A percentile compares a stretch with the other conserved stretches of the same genome.
These are phyloP conservation scores for Papiliotrema nemorosa DNA, from an alignment of 1,284 basidiomycete genomes.

Conservation along the genomic window DNA sequence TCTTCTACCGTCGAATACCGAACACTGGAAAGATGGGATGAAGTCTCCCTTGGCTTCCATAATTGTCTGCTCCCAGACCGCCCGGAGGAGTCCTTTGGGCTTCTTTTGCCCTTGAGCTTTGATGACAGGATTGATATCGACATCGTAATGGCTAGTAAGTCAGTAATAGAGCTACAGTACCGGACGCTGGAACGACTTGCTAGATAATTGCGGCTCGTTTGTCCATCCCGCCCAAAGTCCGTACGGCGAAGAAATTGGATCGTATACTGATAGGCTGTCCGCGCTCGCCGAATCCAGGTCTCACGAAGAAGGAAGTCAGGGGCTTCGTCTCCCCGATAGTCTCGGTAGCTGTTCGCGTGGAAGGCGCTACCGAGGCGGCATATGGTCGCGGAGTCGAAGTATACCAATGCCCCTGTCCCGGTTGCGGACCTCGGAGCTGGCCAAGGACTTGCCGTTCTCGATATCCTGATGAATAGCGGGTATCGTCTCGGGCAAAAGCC, in stretches of 20 bases:
- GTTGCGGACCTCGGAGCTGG: too few species aligned
- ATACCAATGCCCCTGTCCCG: too few species aligned
- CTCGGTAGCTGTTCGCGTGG: background rate
- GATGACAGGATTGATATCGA: slow-evolving; percentile 42
- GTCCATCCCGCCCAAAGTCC: slow-evolving; percentile 26
- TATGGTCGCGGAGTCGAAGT: too few species aligned
- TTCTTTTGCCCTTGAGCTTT: slow-evolving; percentile 35
- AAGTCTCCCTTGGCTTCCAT: slow-evolving; percentile 7
- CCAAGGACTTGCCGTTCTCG: too few species aligned
- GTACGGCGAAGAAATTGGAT: slow-evolving; percentile 42
- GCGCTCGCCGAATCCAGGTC: slow-evolving; percentile 32
- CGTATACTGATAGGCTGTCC: slow-evolving; percentile 33
- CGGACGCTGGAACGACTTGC: slow-evolving; percentile 18
- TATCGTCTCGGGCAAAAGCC: too few species aligned
- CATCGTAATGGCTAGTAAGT: slow-evolving; percentile 42
- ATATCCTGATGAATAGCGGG: too few species aligned
- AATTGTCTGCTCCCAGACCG: slow-evolving; percentile 32
- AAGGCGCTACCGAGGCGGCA: background rate
- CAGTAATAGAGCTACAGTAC: background rate
- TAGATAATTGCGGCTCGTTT: slow-evolving; percentile 33
- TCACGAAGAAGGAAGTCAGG: slow-evolving; percentile 5
- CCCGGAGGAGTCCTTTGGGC: slow-evolving; percentile 37
- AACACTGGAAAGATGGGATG: slow-evolving; percentile 14
- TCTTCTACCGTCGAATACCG: slow-evolving; percentile 40
- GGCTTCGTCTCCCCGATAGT: background rate